Conservation (phyloP, 805 yeast genomes). For the Yarrowia divulgata region DNA sequence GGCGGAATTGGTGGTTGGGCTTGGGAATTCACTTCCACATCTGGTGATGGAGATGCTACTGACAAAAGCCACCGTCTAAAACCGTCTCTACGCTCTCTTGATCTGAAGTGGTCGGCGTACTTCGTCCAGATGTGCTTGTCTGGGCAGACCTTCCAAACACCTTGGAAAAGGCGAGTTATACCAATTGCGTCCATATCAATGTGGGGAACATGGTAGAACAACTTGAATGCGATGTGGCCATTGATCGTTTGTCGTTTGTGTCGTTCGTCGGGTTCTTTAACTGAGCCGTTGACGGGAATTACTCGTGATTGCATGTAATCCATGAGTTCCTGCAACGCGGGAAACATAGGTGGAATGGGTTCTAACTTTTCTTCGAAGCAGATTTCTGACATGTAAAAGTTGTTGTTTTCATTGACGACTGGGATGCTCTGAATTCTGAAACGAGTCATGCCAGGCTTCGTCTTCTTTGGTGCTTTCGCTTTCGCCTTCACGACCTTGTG, state of each 20-base stretch:
- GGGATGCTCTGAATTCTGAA: constrained; percentile 4
- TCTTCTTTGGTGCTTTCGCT: neutral
- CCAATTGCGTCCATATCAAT: neutral
- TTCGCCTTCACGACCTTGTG: constrained; percentile 4
- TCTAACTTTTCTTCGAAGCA: constrained; percentile 2
- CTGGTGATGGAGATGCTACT: neutral
- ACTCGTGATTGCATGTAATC: neutral
- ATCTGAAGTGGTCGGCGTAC: constrained; percentile 8
- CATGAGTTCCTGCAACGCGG: neutral
- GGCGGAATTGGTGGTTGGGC: neutral
- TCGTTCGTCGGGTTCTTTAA: too few relatives aligned
- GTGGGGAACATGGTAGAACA: neutral
- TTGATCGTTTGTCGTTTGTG: neutral
- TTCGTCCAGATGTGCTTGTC: neutral
- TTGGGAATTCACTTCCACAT: too few relatives aligned
- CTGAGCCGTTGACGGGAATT: neutral
- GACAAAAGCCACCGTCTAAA: constrained; percentile 5
- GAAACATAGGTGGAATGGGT: neutral
- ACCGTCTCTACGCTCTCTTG: neutral
- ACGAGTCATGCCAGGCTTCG: constrained; percentile 3
- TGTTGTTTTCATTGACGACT: constrained; percentile 1
- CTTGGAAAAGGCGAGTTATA: neutral
- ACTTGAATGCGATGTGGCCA: neutral
- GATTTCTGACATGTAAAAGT: constrained; percentile 2
- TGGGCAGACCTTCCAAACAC: constrained; percentile 4